These are phyloP conservation scores for Wallacemonas rigidus DNA, from an alignment of 208 protist species.

Conservation along the genomic window DNA sequence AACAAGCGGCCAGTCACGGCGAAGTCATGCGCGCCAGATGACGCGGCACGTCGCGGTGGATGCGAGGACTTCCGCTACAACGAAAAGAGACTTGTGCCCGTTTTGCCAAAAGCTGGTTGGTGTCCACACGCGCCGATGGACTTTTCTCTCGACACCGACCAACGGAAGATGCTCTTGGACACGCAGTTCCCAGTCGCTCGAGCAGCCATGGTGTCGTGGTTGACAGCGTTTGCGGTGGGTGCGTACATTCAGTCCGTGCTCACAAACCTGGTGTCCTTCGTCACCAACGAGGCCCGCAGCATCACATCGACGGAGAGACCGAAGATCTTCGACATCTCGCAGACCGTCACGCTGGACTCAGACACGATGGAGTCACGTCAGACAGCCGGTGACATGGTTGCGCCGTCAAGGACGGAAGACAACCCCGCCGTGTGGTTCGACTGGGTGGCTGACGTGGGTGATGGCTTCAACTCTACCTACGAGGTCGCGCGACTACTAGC, in stretches of 20 bases:
- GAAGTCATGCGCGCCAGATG: neutral
- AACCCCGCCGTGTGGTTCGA: conserved; percentile 41
- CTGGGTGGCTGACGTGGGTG: conserved; percentile 51
- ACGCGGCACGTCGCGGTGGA: neutral
- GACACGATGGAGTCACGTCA: neutral
- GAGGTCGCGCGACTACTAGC: conserved; percentile 48
- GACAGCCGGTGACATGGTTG: no score
- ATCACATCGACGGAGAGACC: conserved; percentile 39
- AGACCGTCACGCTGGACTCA: neutral
- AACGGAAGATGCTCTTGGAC: conserved; percentile 24
- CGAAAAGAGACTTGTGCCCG: neutral
- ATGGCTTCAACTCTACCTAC: conserved; percentile 64
- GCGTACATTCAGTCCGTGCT: conserved; percentile 62
- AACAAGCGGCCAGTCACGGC: neutral
- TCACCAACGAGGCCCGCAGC: conserved; percentile 69
- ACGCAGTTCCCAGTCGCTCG: conserved; percentile 54
- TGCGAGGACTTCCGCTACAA: conserved; percentile 2
- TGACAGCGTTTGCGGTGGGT: conserved; percentile 67
- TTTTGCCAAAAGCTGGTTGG: neutral
- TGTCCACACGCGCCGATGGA: conserved; percentile 3
- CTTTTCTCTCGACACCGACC: conserved; percentile 20
- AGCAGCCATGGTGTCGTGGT: conserved; percentile 84
- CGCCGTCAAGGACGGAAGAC: neutral
- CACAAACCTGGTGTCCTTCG: conserved; percentile 47
- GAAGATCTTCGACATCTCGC: conserved; percentile 60